Conservation (phyloP, 164 flowering plant genomes). For the Echeveria elegans region DNA sequence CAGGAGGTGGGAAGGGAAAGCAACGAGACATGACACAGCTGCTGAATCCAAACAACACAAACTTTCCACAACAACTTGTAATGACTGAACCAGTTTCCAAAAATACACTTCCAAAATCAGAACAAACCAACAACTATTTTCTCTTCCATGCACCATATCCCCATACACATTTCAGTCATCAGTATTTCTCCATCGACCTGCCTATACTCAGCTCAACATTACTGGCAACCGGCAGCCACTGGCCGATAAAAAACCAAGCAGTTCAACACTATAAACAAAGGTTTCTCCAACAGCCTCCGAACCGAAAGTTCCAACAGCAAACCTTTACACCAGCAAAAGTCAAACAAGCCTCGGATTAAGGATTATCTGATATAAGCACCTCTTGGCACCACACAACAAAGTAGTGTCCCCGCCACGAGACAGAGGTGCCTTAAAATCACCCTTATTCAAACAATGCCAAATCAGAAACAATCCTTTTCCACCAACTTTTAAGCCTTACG, state of each 20-base stretch:
- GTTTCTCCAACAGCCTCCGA: background rate
- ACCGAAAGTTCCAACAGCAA: background rate
- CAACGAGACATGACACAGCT: constrained; percentile 91
- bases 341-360: too few relatives aligned
- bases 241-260: constrained; percentile 9
- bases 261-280: background rate
- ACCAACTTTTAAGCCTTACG: too few relatives aligned
- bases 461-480: too few relatives aligned
- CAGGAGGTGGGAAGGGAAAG: constrained; percentile 98
- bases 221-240: constrained; percentile 9
- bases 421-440: too few relatives aligned
- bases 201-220: constrained; percentile 7
- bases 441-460: too few relatives aligned
- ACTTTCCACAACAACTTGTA: constrained; percentile 20
- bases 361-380: too few relatives aligned
- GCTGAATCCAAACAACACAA: constrained; percentile 16
- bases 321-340: too few relatives aligned
- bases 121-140: constrained; percentile 49
- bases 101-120: constrained; percentile 32
- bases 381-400: too few relatives aligned
- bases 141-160: constrained; percentile 85
- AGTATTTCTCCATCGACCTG: constrained; percentile 23
- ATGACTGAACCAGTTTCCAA: constrained; percentile 27
- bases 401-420: too few relatives aligned
- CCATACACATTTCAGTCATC: constrained; percentile 62